A percentile compares a stretch with the other conserved stretches of the same genome.
These are phyloP conservation scores for Stygiomarasmius scandens DNA, from an alignment of 1,284 basidiomycete genomes.

Conservation along the genomic window DNA sequence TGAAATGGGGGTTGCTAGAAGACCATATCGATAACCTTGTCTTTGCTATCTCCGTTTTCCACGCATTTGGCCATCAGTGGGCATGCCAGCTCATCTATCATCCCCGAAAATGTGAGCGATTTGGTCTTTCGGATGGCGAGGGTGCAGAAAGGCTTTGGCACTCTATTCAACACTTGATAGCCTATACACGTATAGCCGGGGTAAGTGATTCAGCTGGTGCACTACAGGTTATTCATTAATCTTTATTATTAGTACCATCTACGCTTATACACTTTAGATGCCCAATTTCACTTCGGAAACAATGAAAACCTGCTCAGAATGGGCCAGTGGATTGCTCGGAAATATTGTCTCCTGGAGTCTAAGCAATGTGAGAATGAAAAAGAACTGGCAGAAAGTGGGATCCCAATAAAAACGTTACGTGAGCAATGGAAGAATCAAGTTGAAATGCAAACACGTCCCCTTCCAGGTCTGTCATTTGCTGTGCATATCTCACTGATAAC, in stretches of 20 bases:
- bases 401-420: conserved; percentile 6
- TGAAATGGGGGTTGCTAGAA: conserved; percentile 23
- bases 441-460: conserved; percentile 15
- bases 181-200: conserved; percentile 28
- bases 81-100: conserved; percentile 24
- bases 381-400: background rate
- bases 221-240: conserved; percentile 15
- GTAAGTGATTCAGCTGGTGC: conserved; percentile 24
- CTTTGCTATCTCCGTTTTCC: conserved; percentile 29
- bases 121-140: conserved; percentile 27
- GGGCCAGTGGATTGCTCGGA: conserved; percentile 20
- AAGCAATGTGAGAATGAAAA: conserved; percentile 8
- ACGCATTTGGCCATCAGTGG: conserved; percentile 33
- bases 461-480: conserved; percentile 14
- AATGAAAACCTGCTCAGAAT: conserved; percentile 8
- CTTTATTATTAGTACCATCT: conserved; percentile 22
- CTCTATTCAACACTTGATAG: conserved; percentile 21
- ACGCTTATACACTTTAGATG: conserved; percentile 25
- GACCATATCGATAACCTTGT: conserved; percentile 16
- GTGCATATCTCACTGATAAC: background rate
- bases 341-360: conserved; percentile 4
- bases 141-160: conserved; percentile 28
- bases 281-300: conserved; percentile 25
- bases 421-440: conserved; percentile 23
- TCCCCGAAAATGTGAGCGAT: conserved; percentile 21